phyloP scores from a whole-genome alignment of 225 moss, liverwort and hornwort genomes.

The Ulota crispa region DNA sequence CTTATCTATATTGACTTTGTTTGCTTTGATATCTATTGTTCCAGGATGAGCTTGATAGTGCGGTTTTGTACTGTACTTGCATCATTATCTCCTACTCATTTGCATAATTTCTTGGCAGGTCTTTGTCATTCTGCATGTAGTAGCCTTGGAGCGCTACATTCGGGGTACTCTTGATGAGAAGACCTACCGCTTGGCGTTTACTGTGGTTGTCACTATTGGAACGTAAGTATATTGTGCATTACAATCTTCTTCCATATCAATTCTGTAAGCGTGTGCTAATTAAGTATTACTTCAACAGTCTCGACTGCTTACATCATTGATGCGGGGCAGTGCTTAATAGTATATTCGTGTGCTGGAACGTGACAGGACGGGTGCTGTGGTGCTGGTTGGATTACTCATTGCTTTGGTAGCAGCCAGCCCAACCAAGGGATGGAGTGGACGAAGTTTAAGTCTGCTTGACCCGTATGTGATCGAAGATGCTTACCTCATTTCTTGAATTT shows the following conservation, averaged over 20 bases:
- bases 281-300: neutral
- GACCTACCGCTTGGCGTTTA: constrained; percentile 76
- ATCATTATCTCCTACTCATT: neutral
- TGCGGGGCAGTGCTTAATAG: constrained; percentile 4
- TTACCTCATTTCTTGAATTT: constrained; percentile 20
- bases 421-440: constrained; percentile 99
- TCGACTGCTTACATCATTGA: constrained; percentile 6
- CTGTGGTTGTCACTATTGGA: constrained; percentile 83
- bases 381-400: constrained; percentile 75
- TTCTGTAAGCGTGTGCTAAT: neutral
- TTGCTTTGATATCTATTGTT: neutral
- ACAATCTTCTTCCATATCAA: neutral
- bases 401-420: constrained; percentile 96
- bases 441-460: constrained; percentile 97
- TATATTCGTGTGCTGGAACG: constrained; percentile 9
- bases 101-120: constrained; percentile 59
- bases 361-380: constrained; percentile 57
- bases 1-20: neutral
- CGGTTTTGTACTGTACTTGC: neutral
- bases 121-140: constrained; percentile 94
- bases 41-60: neutral
- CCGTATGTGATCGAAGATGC: constrained; percentile 59
- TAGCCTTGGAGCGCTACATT: constrained; percentile 80
- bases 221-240: constrained; percentile 56
- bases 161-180: constrained; percentile 73